Percentiles rank a stretch among this genome's conserved stretches.
phyloP scores from a whole-genome alignment of 768 basidiomycete species.

The Paxillus ammoniavirescens region DNA sequence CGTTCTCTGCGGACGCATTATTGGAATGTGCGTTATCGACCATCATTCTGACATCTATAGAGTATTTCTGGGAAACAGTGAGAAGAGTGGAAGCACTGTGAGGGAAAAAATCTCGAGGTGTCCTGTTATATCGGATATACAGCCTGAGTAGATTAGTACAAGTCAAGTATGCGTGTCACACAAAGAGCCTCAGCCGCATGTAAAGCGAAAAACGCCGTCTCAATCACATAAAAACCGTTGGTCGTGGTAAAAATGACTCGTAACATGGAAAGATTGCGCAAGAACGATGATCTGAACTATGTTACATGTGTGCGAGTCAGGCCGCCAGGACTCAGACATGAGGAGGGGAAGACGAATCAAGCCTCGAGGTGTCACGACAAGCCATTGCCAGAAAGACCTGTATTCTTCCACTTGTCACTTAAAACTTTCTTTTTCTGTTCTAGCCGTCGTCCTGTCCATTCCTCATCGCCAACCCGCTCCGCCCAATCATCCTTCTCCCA shows the following conservation, averaged over 20 bases:
- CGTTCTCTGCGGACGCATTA: constrained; percentile 11
- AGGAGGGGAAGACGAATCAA: neutral
- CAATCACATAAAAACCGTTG: neutral
- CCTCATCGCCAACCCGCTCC: constrained; percentile 45
- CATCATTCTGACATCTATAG: constrained; percentile 21
- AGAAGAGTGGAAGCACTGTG: constrained; percentile 8
- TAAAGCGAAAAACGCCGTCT: constrained; percentile 8
- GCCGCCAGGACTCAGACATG: neutral
- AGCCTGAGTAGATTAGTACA: too few species aligned
- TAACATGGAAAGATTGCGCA: neutral
- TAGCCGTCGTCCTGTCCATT: constrained; percentile 42
- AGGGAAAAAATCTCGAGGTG: constrained; percentile 6
- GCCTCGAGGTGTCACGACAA: neutral
- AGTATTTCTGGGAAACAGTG: neutral
- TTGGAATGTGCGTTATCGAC: constrained; percentile 16
- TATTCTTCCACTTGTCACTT: constrained; percentile 23
- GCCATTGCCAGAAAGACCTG: neutral
- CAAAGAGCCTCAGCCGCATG: constrained; percentile 17
- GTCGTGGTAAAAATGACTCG: neutral
- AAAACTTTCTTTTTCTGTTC: constrained; percentile 38
- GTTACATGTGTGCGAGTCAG: constrained; percentile 12
- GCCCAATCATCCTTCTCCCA: constrained; percentile 58
- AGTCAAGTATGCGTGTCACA: constrained; percentile 10
- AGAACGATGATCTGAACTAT: constrained; percentile 12
- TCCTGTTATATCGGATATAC: too few species aligned